Base-by-base conservation (phyloP, 2,329 filamentous ascomycete species). In the Fusarium chuoi region DNA sequence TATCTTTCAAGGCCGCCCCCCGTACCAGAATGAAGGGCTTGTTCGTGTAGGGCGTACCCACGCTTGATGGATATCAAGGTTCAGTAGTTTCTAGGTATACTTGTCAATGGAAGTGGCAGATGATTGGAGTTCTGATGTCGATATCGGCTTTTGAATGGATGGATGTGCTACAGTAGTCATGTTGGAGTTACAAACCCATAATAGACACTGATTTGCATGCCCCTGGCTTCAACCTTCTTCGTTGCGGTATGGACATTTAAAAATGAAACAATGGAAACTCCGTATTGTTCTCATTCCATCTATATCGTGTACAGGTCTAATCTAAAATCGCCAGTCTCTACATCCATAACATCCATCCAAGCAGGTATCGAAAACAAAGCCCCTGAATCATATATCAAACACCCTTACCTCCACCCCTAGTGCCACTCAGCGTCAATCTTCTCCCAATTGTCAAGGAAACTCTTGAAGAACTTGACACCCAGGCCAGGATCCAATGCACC, bases 381-480 rank as follows among this genome's bases (percentile, higher is more conserved):
- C 36, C 41, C 35, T 41, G 45, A 26, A n/a, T 39, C 44, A 11
- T 39, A 56, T 46, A 66, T 57, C 49, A 59, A 74, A 70, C 46
- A 52, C 71, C 60, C 22, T 39, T 44, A 57, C 22, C 36, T 42
- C 38, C 18, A 7, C 5, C 51, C 67, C 62, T 78, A 78, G 46
- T 85, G 85, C 87, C 96, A 98, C 84, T 97, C 94, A 52, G 84
- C 87, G 82, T 98, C 95, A 46, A 98, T 92, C 78, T 89, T 87
- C 86, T 98, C 94, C 86, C 92, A 98, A 71, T 92, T 86, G 78
- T 97, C 94, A 76, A 97, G 89, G 82, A 98, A 98, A 4, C 92
- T 95, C 86, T 94, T 93, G 85, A 98, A 98, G 75, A 95, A 90
- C 83, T 94, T 92, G 24, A 96, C 93, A 8, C 95, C 96, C 74